Percentiles rank a stretch among this genome's conserved stretches.
These are phyloP conservation scores for Pestalotiopsis sp. DNA, from an alignment of 2,329 filamentous ascomycete genomes.

Conservation along the genomic window DNA sequence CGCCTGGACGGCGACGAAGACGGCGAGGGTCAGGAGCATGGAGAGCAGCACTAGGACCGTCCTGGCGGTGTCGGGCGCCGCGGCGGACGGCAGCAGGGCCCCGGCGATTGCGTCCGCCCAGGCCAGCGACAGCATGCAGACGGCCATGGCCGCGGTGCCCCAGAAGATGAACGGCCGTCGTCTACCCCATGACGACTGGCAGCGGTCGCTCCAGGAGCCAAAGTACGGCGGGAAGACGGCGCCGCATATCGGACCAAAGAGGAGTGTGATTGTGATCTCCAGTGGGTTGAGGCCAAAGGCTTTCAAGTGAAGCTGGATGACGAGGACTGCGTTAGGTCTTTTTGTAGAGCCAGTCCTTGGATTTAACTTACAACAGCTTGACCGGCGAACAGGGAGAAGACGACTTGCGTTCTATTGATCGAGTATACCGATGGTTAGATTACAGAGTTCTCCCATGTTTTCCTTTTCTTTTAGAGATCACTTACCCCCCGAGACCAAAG, in stretches of 20 bases:
- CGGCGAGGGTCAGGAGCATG: not conserved
- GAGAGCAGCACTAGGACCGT: not conserved
- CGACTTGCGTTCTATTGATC: not conserved
- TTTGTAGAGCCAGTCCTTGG: not conserved
- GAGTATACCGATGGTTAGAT: no score
- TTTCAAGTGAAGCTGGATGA: slow-evolving; percentile 1
- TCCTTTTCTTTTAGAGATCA: no score
- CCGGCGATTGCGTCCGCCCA: slow-evolving; percentile 1
- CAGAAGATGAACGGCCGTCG: slow-evolving; percentile 7
- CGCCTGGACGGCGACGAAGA: slow-evolving; percentile 5
- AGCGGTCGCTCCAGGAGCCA: slow-evolving; percentile 8
- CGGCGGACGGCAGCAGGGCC: not conserved
- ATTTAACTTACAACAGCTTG: slow-evolving; percentile 2
- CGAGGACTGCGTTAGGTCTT: no score
- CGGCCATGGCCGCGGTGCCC: slow-evolving; percentile 1
- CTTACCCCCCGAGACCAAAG: no score
- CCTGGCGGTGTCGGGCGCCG: not conserved
- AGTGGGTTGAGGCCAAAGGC: slow-evolving; percentile 8
- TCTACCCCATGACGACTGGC: slow-evolving; percentile 2
- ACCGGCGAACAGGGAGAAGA: slow-evolving; percentile 2
- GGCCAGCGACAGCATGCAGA: slow-evolving; percentile 3
- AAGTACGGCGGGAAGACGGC: slow-evolving; percentile 4
- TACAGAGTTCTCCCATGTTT: not conserved
- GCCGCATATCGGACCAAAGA: slow-evolving; percentile 5
- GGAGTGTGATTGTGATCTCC: not conserved